Evolutionary conservation across 164 flowering plant genomes (phyloP), one percentile per base, ranked within the genome.

Genomic region (Magnolia changhungtana): DNA sequence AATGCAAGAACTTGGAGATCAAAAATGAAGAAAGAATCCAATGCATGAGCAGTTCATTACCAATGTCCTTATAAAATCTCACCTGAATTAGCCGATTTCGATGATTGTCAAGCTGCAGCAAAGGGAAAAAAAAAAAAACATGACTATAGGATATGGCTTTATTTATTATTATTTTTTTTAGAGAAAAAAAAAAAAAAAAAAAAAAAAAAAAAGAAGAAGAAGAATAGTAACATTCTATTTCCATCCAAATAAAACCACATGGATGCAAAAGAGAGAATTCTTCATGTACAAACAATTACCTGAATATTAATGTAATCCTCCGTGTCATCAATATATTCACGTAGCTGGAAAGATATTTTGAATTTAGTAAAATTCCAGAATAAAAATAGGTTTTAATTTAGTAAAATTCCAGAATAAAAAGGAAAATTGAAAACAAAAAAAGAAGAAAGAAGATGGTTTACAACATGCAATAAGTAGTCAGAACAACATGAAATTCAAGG

Each of bases 71-170:
- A 51, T 21, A 24, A 52, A 65, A 69, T 19, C 71, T 61, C 71
- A 95, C 98, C 98, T 95, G 98, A 87, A 95, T 95, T 51, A 95
- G 89, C 82, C 92, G 97, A 87, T 95, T 95, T 29, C 98, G 88
- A 84, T 93, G 97, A 84, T 92, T 93, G 82, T 95, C 98, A 73
- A 95, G 96, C 98, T 95, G 92, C 84, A 86, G 78, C 31, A 81
- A 50, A 27, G 29, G 61, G 23, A 69, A 0, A 0, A 0, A 55
- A 55, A 55, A 10, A 10, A 55, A 14, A 24, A 24, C 59, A 55
- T 55, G 4, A 16, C 61, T 10, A 55, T 5, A 37, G 4, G 45
- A 37, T 37, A 37, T 37, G 45, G 45, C 45, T 37, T 37, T 37
- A 37, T 37, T 37, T 37, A 2, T 3, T 37, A 2, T 37, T 2